phyloP scores from a whole-genome alignment of 2,329 filamentous ascomycete species.

The Pseudocercospora fuligena region DNA sequence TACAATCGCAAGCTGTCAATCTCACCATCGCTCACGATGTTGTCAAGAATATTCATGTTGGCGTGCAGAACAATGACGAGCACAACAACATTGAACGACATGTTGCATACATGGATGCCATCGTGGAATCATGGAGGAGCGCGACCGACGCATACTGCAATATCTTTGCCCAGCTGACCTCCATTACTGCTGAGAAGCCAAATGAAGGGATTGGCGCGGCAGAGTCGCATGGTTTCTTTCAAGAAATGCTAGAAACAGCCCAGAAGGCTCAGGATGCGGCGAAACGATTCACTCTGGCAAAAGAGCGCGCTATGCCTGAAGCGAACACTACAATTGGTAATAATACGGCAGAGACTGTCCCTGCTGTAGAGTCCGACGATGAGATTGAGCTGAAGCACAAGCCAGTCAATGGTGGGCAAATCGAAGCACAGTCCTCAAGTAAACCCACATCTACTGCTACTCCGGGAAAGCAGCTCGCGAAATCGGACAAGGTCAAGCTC shows the following conservation, averaged over 20 bases:
- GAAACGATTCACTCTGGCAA: constrained; percentile 19
- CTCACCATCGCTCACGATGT: constrained; percentile 34
- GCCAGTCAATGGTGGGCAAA: neutral
- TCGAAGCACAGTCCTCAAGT: neutral
- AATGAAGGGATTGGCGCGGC: constrained; percentile 31
- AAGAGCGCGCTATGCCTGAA: constrained; percentile 6
- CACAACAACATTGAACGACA: constrained; percentile 30
- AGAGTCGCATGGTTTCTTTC: constrained; percentile 32
- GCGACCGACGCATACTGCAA: constrained; percentile 35
- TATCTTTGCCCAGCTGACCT: constrained; percentile 36
- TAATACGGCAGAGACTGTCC: neutral
- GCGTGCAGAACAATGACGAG: constrained; percentile 29
- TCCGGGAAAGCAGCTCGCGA: neutral
- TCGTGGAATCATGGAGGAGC: constrained; percentile 36
- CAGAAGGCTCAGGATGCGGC: constrained; percentile 29
- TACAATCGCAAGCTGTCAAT: constrained; percentile 30
- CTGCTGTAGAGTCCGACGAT: neutral
- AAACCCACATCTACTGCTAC: neutral
- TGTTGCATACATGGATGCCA: constrained; percentile 34
- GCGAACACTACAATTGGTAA: constrained; percentile 1
- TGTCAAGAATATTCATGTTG: constrained; percentile 38
- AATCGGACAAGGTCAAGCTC: neutral
- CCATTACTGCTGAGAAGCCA: constrained; percentile 34
- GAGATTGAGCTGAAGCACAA: constrained; percentile 6
- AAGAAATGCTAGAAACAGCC: constrained; percentile 31